Evolutionary conservation across 106 monocot genomes (phyloP).

Genomic region (Phalaenopsis aphrodite): DNA sequence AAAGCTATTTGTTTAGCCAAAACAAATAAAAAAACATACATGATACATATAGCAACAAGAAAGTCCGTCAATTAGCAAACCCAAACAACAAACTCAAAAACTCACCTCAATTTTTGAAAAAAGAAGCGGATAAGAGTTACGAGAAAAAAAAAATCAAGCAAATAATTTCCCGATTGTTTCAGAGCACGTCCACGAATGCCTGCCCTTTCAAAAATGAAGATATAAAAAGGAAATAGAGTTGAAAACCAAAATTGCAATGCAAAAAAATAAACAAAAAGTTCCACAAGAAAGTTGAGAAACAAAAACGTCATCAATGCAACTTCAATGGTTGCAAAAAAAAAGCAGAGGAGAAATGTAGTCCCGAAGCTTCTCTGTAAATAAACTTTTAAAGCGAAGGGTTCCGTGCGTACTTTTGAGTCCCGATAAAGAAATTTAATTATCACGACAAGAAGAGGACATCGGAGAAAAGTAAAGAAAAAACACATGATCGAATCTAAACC

Average conservation of each 20-base stretch:
- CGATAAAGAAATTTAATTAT: conserved; percentile 8
- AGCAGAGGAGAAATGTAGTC: neutral
- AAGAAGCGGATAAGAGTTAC: too few relatives aligned
- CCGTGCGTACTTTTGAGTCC: neutral
- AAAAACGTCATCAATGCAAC: neutral
- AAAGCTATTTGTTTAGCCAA: neutral
- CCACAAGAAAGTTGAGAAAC: neutral
- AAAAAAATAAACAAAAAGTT: neutral
- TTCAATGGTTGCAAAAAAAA: neutral
- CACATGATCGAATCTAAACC: conserved; percentile 12
- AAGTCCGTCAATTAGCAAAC: neutral
- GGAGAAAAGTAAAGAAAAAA: neutral
- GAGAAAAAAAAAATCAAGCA: too few relatives aligned
- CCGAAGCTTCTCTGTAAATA: neutral
- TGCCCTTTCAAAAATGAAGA: neutral
- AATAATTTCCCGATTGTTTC: too few relatives aligned
- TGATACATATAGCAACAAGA: neutral
- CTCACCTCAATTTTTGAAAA: too few relatives aligned
- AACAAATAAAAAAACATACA: neutral
- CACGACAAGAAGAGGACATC: conserved; percentile 2
- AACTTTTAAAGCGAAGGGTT: neutral
- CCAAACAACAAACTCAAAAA: neutral
- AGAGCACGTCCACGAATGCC: too few relatives aligned
- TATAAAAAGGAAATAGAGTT: neutral
- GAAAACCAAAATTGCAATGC: neutral